These are phyloP conservation scores for Plectranthus barbatus DNA, from an alignment of 257 asterid species.

Conservation along the genomic window DNA sequence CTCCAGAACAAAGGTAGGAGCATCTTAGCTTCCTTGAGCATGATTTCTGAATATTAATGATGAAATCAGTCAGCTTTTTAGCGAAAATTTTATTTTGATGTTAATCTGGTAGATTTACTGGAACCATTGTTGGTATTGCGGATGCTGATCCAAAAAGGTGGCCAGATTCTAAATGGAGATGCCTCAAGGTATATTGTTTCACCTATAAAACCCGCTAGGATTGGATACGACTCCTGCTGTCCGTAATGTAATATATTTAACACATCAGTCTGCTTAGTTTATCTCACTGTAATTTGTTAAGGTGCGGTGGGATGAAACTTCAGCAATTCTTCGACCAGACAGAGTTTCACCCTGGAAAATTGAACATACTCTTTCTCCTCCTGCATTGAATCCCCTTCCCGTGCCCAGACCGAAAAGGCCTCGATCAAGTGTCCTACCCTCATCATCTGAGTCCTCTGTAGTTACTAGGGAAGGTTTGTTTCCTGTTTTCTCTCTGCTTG, in stretches of 20 bases:
- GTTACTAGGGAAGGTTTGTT: constrained; percentile 74
- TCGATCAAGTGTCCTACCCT: constrained; percentile 53
- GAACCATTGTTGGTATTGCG: constrained; percentile 87
- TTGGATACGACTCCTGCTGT: neutral
- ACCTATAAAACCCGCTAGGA: neutral
- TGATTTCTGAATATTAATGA: neutral
- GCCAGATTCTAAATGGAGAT: constrained; percentile 94
- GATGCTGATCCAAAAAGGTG: constrained; percentile 72
- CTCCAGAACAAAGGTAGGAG: constrained; percentile 94
- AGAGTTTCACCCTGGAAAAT: constrained; percentile 96
- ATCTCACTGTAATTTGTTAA: constrained; percentile 17
- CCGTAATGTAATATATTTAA: neutral
- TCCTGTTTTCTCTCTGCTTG: constrained; percentile 1
- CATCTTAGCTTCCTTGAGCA: neutral
- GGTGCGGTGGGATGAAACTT: constrained; percentile 98
- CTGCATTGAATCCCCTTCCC: constrained; percentile 78
- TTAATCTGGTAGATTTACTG: constrained; percentile 56
- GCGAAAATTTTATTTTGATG: neutral
- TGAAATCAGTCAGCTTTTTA: neutral
- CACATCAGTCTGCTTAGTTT: neutral
- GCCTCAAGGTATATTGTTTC: constrained; percentile 59
- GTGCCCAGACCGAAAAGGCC: constrained; percentile 74
- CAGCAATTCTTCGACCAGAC: constrained; percentile 78
- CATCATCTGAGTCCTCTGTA: constrained; percentile 78
- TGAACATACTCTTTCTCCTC: constrained; percentile 84